phyloP scores from a whole-genome alignment of 768 basidiomycete species.

The Pisolithus albus region DNA sequence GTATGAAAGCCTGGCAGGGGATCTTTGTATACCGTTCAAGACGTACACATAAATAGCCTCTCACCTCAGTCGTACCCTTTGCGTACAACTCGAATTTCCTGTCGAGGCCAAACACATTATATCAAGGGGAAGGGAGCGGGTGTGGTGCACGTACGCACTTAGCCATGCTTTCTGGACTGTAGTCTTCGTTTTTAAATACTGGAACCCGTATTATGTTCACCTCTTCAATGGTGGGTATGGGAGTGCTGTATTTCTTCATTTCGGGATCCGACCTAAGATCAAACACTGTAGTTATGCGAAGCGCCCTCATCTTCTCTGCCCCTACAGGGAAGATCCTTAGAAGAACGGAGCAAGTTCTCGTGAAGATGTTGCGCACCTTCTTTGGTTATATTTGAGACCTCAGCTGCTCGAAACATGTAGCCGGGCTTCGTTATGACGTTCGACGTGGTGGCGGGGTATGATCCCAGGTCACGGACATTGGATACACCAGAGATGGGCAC shows the following conservation, averaged over 20 bases:
- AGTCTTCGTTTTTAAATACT: constrained; percentile 64
- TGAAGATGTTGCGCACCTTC: constrained; percentile 42
- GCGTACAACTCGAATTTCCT: constrained; percentile 56
- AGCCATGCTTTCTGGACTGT: constrained; percentile 79
- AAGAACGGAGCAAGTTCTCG: background rate
- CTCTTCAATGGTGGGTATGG: constrained; percentile 57
- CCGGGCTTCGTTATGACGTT: constrained; percentile 51
- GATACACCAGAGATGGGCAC: constrained; percentile 64
- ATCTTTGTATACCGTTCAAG: background rate
- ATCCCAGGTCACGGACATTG: constrained; percentile 70
- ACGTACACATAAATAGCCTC: background rate
- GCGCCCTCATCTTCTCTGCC: constrained; percentile 44
- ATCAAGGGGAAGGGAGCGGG: background rate
- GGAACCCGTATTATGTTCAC: constrained; percentile 56
- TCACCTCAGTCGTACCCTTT: constrained; percentile 72
- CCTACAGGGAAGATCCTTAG: constrained; percentile 34
- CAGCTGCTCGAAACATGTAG: constrained; percentile 62
- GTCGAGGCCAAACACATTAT: constrained; percentile 10
- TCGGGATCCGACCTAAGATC: constrained; percentile 79
- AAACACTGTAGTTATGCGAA: constrained; percentile 64
- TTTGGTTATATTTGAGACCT: constrained; percentile 62
- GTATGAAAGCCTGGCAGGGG: constrained; percentile 60
- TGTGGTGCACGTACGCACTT: constrained; percentile 53
- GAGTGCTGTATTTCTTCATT: constrained; percentile 64
- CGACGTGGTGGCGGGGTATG: constrained; percentile 43